These are phyloP conservation scores for Anethum foeniculum DNA, from an alignment of 140 eudicot species.

Conservation along the genomic window DNA sequence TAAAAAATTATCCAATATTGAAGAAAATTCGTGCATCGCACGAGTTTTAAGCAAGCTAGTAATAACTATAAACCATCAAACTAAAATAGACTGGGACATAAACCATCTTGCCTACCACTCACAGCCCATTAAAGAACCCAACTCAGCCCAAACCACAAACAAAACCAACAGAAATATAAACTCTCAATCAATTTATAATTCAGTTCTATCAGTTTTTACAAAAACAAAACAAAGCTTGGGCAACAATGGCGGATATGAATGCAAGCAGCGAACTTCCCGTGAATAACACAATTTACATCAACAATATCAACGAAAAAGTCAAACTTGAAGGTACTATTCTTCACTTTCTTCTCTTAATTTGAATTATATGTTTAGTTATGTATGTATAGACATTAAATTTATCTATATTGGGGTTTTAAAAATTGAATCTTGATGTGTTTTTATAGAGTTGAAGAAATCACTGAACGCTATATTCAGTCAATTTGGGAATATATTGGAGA, in stretches of 20 bases:
- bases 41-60: too few relatives aligned
- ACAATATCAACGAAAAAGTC: slow-evolving; percentile 87
- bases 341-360: neutral
- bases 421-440: neutral
- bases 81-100: too few relatives aligned
- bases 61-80: too few relatives aligned
- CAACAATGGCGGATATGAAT: slow-evolving; percentile 49
- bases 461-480: slow-evolving; percentile 84
- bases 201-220: neutral
- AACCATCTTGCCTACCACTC: too few relatives aligned
- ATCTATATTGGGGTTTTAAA: neutral
- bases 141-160: neutral
- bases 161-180: neutral
- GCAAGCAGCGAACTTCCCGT: slow-evolving; percentile 51
- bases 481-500: slow-evolving; percentile 83
- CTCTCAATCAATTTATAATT: neutral
- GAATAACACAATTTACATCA: slow-evolving; percentile 82
- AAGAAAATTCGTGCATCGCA: too few relatives aligned
- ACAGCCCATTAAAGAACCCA: too few relatives aligned
- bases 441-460: slow-evolving; percentile 79
- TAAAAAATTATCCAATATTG: too few relatives aligned
- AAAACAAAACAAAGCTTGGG: neutral
- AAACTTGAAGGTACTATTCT: slow-evolving; percentile 67
- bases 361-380: neutral
- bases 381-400: neutral